Evolutionary conservation across 495 filamentous ascomycete genomes (phyloP), one percentile per base, ranked within the genome.

Genomic region (Aspergillus ellipticus): DNA sequence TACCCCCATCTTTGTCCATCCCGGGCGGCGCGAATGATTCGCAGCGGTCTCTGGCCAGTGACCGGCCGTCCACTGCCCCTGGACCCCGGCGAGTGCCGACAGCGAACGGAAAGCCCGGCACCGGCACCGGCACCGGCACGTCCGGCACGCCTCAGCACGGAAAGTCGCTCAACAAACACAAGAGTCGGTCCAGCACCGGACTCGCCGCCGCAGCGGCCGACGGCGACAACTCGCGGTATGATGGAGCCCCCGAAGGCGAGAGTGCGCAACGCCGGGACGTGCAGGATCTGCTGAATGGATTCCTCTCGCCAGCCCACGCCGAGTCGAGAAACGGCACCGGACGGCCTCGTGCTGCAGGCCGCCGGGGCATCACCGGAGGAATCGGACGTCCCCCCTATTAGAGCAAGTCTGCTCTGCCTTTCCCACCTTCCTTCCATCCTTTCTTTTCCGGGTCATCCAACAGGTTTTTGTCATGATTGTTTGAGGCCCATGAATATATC

Each of bases 371-470:
- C 35, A 70, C 59, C n/a, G 67, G 63, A 31, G 62, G 62, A 10
- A 66, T 78, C 39, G 74, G 75, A 47, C 70, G 73, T 15, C 75
- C 75, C 21, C 75, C 75, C 2, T 78, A 78, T 55, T 78, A 61
- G 63, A 49, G n/a, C 39, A 20, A 19, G 29, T 26, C 13, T 20
- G n/a, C n/a, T n/a, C n/a, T n/a, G n/a, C n/a, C n/a, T 24, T 24
- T 35, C 35, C 11, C 9, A 37, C 46, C 31, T 48, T 21, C 42
- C 37, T 46, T 37, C 19, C 21, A 41, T 59, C 35, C 13, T 28
- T 58, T 47, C 37, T 42, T 37, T 45, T 48, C 42, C 15, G 13
- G 35, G 35, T 39, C 35, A 15, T 39, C 13, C 35, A 39, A 39
- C 33, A 37, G 35, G 35, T 39, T 39, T n/a, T 13, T 15, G 35